phyloP scores from a whole-genome alignment of 164 flowering plant genomes.

The Stephania cephalantha region DNA sequence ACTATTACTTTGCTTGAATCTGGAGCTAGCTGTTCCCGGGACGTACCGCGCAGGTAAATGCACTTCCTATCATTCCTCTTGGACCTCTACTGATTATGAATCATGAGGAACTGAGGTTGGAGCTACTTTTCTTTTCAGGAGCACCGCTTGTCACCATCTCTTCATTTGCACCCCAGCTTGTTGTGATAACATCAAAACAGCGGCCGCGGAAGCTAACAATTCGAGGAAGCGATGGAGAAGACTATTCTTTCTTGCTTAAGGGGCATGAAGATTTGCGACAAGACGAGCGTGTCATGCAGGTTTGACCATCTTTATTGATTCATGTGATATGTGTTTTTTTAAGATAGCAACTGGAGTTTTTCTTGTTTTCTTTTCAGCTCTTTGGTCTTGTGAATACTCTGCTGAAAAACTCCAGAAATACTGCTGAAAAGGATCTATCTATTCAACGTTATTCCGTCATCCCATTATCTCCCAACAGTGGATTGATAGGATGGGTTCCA shows the following conservation, averaged over 20 bases:
- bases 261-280: constrained; percentile 99
- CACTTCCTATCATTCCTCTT: neutral
- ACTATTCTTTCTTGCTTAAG: constrained; percentile 87
- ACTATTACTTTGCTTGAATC: constrained; percentile 62
- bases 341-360: neutral
- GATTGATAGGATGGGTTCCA: constrained; percentile 97
- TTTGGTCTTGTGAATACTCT: constrained; percentile 96
- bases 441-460: constrained; percentile 88
- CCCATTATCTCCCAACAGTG: constrained; percentile 96
- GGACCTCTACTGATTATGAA: neutral
- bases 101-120: neutral
- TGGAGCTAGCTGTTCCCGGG: constrained; percentile 99
- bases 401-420: constrained; percentile 82
- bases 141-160: constrained; percentile 81
- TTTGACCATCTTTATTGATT: constrained; percentile 12
- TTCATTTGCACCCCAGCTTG: constrained; percentile 89
- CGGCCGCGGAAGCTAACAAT: constrained; percentile 95
- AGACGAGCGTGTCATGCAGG: constrained; percentile 99
- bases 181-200: constrained; percentile 93
- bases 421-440: constrained; percentile 85
- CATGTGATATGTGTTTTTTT: neutral
- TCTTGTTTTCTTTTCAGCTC: constrained; percentile 41
- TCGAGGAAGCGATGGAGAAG: constrained; percentile 95
- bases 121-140: constrained; percentile 37
- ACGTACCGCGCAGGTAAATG: constrained; percentile 82